Evolutionary conservation across 2,329 filamentous ascomycete genomes (phyloP).

Genomic region (Arthrobotrys megalospora): DNA sequence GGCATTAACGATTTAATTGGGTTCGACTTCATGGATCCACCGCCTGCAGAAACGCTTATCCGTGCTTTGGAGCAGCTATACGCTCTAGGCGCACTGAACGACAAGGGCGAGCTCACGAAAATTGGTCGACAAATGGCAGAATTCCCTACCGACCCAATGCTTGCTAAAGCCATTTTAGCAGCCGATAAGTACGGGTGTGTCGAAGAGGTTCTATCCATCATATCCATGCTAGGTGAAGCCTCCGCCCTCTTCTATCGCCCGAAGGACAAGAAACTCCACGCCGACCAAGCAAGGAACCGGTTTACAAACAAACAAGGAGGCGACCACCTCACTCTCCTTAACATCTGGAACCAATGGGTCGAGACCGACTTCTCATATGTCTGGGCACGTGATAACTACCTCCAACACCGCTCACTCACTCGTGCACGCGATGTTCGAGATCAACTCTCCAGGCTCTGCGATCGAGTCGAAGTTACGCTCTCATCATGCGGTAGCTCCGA

Average conservation of each 20-base stretch:
- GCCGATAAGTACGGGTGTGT: constrained; percentile 93
- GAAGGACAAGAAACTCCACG: constrained; percentile 97
- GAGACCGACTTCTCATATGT: constrained; percentile 89
- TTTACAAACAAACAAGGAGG: constrained; percentile 93
- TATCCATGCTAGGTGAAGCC: constrained; percentile 93
- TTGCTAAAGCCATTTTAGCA: constrained; percentile 88
- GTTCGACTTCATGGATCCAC: constrained; percentile 97
- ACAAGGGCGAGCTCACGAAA: constrained; percentile 89
- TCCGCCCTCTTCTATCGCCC: constrained; percentile 92
- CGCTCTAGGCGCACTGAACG: constrained; percentile 88
- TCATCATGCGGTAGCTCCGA: constrained; percentile 78
- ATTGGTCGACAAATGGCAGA: constrained; percentile 94
- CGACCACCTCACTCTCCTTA: constrained; percentile 88
- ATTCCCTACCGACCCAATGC: constrained; percentile 92
- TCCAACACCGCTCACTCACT: constrained; percentile 90
- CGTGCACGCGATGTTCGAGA: constrained; percentile 92
- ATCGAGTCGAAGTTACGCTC: constrained; percentile 85
- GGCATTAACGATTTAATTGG: constrained; percentile 93
- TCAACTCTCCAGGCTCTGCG: constrained; percentile 91
- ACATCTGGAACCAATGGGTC: constrained; percentile 96
- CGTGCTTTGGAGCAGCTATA: constrained; percentile 91
- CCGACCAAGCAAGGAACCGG: constrained; percentile 87
- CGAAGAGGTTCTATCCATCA: constrained; percentile 90
- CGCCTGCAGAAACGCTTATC: constrained; percentile 89
- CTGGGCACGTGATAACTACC: constrained; percentile 92